A percentile compares a stretch with the other conserved stretches of the same genome.
Evolutionary conservation across 2,329 filamentous ascomycete species (phyloP).

Genomic region (Ceratocystis cubensis): DNA sequence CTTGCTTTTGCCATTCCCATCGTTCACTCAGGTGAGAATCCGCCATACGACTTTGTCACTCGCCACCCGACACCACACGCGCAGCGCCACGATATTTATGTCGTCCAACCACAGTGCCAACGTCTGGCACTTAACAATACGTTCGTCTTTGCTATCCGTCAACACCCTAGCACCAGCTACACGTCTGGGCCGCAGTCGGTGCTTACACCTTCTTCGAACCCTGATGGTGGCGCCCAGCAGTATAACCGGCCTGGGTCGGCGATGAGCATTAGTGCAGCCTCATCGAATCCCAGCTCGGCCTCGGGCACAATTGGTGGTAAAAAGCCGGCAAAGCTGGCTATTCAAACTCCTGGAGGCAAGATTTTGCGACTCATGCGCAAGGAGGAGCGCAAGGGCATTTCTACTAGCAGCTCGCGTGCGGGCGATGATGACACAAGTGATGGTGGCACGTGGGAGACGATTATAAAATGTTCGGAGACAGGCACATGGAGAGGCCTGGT

Average conservation of each 20-base stretch:
- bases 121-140: slow-evolving; percentile 88
- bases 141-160: slow-evolving; percentile 90
- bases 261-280: slow-evolving; percentile 51
- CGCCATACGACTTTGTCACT: slow-evolving; percentile 82
- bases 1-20: slow-evolving; percentile 83
- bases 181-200: slow-evolving; percentile 25
- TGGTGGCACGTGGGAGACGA: slow-evolving; percentile 74
- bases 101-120: slow-evolving; percentile 88
- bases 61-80: slow-evolving; percentile 94
- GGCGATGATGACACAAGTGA: slow-evolving; percentile 48
- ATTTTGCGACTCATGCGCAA: slow-evolving; percentile 80
- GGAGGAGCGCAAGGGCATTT: slow-evolving; percentile 50
- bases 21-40: slow-evolving; percentile 81
- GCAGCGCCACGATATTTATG: slow-evolving; percentile 93
- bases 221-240: slow-evolving; percentile 38
- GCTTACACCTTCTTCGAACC: slow-evolving; percentile 37
- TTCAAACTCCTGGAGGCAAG: slow-evolving; percentile 88
- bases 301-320: slow-evolving; percentile 44
- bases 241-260: slow-evolving; percentile 49
- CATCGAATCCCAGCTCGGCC: slow-evolving; percentile 44
- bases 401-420: slow-evolving; percentile 28
- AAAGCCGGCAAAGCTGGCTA: slow-evolving; percentile 90
- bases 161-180: slow-evolving; percentile 57
- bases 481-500: slow-evolving; percentile 73
- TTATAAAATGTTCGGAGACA: slow-evolving; percentile 76